These are phyloP conservation scores for Chalaropsis thielavioides DNA, from an alignment of 2,329 filamentous ascomycete genomes.

Conservation along the genomic window DNA sequence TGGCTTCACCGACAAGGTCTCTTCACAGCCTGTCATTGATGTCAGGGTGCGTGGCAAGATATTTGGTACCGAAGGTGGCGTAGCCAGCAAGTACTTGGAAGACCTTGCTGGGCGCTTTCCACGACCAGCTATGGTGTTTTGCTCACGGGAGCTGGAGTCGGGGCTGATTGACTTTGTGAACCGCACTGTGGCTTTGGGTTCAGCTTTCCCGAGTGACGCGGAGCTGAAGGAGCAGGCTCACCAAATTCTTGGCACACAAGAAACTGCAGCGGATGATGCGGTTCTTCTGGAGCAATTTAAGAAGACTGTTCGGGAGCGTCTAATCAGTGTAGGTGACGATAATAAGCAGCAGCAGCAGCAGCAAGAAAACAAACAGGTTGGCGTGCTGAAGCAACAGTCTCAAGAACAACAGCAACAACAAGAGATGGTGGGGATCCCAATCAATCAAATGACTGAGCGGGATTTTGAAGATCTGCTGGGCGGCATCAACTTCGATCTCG, in stretches of 20 bases:
- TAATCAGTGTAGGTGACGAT: neutral
- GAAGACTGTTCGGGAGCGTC: conserved; percentile 19
- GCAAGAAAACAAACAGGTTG: neutral
- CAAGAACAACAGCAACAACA: neutral
- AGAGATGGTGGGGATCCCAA: neutral
- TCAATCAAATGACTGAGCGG: conserved; percentile 6
- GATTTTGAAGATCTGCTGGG: conserved; percentile 14
- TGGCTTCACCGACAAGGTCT: conserved; percentile 18
- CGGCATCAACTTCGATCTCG: conserved; percentile 13
- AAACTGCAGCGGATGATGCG: conserved; percentile 41
- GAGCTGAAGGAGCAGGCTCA: conserved; percentile 33
- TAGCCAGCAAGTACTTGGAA: conserved; percentile 36
- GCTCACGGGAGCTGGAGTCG: conserved; percentile 43
- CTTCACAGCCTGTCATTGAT: conserved; percentile 25
- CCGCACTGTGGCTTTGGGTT: conserved; percentile 26
- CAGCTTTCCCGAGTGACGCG: conserved; percentile 34
- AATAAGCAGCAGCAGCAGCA: neutral
- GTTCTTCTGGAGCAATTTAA: conserved; percentile 41
- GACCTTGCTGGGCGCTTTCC: conserved; percentile 31
- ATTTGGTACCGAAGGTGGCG: conserved; percentile 30
- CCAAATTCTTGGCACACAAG: conserved; percentile 32
- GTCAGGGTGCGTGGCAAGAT: conserved; percentile 26
- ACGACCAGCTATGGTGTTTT: conserved; percentile 39
- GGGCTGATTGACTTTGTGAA: conserved; percentile 37
- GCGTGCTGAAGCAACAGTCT: neutral